These are phyloP conservation scores for Lactarius trivialis DNA, from an alignment of 768 basidiomycete species.

Conservation along the genomic window DNA sequence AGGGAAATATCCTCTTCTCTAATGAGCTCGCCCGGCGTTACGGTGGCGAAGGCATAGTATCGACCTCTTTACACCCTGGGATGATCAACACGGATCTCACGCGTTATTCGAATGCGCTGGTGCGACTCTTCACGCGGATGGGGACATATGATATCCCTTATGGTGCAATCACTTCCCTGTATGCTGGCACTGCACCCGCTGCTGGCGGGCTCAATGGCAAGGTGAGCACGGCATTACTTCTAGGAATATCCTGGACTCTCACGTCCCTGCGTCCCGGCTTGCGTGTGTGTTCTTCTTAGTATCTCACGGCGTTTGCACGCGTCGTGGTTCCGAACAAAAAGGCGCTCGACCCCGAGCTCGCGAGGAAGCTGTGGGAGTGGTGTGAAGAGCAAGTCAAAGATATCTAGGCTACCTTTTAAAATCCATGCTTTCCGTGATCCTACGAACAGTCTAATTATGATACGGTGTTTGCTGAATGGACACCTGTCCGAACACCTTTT, in stretches of 20 bases:
- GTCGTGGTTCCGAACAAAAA: conserved; percentile 5
- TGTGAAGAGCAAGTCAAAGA: conserved; percentile 23
- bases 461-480: background rate
- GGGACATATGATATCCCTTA: conserved; percentile 1
- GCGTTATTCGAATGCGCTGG: background rate
- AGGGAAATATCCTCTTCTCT: conserved; percentile 43
- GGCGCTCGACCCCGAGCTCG: conserved; percentile 14
- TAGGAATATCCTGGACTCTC: background rate
- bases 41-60: conserved; percentile 39
- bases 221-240: background rate
- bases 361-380: conserved; percentile 25
- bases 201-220: conserved; percentile 11
- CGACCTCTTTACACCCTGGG: conserved; percentile 35
- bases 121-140: background rate
- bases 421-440: background rate
- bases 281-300: conserved; percentile 1
- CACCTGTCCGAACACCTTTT: background rate
- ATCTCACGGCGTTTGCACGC: conserved; percentile 18
- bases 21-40: conserved; percentile 40
- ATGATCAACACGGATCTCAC: conserved; percentile 14
- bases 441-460: background rate
- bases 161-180: conserved; percentile 18
- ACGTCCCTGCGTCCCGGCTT: background rate
- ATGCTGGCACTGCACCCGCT: conserved; percentile 17
- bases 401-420: background rate